A percentile compares a stretch with the other conserved stretches of the same genome.
Conservation (phyloP, 2,329 filamentous ascomycete species). For the Amesomyces nigricolor region DNA sequence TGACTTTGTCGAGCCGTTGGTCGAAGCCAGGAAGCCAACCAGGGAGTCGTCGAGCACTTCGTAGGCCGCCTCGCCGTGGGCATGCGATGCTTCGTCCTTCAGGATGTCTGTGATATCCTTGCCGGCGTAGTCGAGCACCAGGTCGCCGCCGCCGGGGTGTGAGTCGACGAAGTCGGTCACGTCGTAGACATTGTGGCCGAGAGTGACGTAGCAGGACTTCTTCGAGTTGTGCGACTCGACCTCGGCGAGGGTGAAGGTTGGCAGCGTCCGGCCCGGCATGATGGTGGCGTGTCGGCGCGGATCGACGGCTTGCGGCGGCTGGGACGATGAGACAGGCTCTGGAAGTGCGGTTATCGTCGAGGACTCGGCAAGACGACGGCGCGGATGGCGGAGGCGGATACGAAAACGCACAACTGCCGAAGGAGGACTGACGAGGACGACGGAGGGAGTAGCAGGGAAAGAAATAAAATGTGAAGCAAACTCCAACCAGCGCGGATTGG, state of each 20-base stretch:
- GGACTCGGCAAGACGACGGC: not conserved
- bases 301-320: no score
- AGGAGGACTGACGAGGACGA: not conserved
- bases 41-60: slow-evolving; percentile 86
- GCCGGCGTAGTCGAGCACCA: slow-evolving; percentile 85
- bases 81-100: slow-evolving; percentile 75
- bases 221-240: slow-evolving; percentile 72
- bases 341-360: not conserved
- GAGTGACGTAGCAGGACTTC: slow-evolving; percentile 87
- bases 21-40: slow-evolving; percentile 69
- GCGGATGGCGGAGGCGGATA: not conserved
- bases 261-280: slow-evolving; percentile 78
- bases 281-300: slow-evolving; percentile 4
- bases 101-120: slow-evolving; percentile 80
- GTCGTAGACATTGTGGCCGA: slow-evolving; percentile 89
- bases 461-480: slow-evolving; percentile 2
- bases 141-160: slow-evolving; percentile 83
- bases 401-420: not conserved
- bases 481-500: slow-evolving; percentile 13
- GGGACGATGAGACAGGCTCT: no score
- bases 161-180: slow-evolving; percentile 84
- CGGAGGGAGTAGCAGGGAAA: not conserved
- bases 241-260: slow-evolving; percentile 74
- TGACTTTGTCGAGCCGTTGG: slow-evolving; percentile 29
- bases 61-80: slow-evolving; percentile 88